These are phyloP conservation scores for Ceratocystis harringtonii DNA, from an alignment of 2,329 filamentous ascomycete species.

Conservation along the genomic window DNA sequence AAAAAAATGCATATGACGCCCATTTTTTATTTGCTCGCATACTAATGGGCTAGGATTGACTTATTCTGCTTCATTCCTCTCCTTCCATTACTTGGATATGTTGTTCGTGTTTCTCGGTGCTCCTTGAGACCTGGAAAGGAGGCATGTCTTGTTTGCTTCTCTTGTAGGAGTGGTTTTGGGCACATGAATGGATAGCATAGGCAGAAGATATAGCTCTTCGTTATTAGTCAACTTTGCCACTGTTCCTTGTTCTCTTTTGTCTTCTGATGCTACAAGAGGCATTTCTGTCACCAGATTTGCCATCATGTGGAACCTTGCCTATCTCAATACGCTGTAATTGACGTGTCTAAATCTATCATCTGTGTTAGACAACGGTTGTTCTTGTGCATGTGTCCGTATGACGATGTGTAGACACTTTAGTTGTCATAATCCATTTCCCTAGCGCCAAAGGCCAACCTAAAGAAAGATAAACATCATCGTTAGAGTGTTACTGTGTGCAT, in stretches of 20 bases:
- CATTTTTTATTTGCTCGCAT: neutral
- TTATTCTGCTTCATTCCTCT: neutral
- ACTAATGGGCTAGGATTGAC: neutral
- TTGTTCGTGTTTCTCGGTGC: neutral
- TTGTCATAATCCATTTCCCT: neutral
- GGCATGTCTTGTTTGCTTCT: no score
- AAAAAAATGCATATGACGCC: neutral
- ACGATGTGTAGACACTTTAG: neutral
- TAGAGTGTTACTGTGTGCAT: neutral
- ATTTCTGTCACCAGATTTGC: neutral
- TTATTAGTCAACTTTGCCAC: no score
- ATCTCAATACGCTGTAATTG: neutral
- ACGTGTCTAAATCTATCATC: neutral
- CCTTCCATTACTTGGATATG: neutral
- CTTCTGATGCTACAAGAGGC: neutral
- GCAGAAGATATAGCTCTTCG: no score
- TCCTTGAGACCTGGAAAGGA: neutral
- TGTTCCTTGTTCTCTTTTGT: neutral
- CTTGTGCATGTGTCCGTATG: neutral
- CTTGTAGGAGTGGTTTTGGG: no score
- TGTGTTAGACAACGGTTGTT: neutral
- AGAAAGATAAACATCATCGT: neutral
- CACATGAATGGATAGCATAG: no score
- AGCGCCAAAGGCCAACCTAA: neutral
- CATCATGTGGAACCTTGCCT: neutral